Evolutionary conservation across 441 rosid genomes (phyloP).

Genomic region (Eutrema salsugineum): DNA sequence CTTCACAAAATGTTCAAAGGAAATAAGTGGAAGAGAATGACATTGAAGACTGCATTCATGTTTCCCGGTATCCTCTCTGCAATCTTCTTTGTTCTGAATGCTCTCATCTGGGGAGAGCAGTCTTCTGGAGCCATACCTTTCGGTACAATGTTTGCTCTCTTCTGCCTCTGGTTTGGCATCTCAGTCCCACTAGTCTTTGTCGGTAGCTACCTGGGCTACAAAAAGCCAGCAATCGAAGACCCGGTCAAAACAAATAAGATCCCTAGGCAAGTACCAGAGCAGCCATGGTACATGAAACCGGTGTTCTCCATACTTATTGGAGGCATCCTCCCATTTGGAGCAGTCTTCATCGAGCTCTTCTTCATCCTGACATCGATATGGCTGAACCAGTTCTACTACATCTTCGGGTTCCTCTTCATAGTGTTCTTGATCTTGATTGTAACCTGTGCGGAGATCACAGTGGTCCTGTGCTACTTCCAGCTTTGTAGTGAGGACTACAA

Average conservation of each 20-base stretch:
- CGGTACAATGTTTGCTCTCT: conserved; percentile 94
- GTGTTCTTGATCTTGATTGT: conserved; percentile 78
- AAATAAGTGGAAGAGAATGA: conserved; percentile 88
- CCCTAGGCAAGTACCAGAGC: conserved; percentile 92
- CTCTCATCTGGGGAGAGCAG: conserved; percentile 87
- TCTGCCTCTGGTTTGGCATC: conserved; percentile 95
- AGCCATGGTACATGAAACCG: conserved; percentile 98
- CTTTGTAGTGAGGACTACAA: conserved; percentile 89
- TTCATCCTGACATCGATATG: conserved; percentile 96
- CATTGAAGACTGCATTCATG: conserved; percentile 90
- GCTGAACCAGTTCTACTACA: conserved; percentile 98
- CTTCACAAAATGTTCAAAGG: conserved; percentile 92
- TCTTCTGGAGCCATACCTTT: conserved; percentile 97
- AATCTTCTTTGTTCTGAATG: conserved; percentile 83
- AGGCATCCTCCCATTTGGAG: conserved; percentile 96
- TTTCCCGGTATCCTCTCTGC: conserved; percentile 82
- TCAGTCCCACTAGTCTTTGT: conserved; percentile 92
- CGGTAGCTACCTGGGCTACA: conserved; percentile 94
- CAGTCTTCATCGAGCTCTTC: conserved; percentile 96
- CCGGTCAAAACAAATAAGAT: conserved; percentile 94
- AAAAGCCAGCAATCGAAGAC: conserved; percentile 84
- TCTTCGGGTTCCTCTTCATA: conserved; percentile 95
- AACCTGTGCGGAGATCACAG: conserved; percentile 92
- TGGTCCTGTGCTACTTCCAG: conserved; percentile 96
- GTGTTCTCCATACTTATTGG: conserved; percentile 87